phyloP scores from a whole-genome alignment of 345 rosid species.

The Alliaria petiolata region DNA sequence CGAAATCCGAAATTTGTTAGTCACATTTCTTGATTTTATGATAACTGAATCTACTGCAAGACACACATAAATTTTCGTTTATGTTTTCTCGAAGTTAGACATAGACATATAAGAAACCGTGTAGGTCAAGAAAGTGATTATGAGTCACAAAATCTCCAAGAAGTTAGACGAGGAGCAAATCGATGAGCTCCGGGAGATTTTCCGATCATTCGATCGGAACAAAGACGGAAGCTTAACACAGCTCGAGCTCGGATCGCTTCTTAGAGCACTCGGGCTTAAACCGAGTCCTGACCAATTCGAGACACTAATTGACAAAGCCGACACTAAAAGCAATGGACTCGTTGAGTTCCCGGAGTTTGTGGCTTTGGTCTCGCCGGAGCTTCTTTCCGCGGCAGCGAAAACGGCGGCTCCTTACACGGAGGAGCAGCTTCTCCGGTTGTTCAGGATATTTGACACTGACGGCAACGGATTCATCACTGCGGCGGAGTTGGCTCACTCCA shows the following conservation, averaged over 20 bases:
- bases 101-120: not conserved
- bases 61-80: not conserved
- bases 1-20: not conserved
- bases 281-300: conserved; percentile 79
- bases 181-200: conserved; percentile 71
- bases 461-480: conserved; percentile 80
- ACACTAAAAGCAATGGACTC: conserved; percentile 76
- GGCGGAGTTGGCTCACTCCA: conserved; percentile 79
- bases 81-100: not conserved
- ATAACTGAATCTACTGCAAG: not conserved
- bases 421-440: conserved; percentile 60
- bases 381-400: conserved; percentile 44
- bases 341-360: conserved; percentile 86
- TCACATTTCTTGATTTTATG: conserved; percentile 11
- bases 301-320: conserved; percentile 62
- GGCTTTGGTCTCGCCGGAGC: conserved; percentile 74
- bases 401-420: conserved; percentile 69
- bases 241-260: conserved; percentile 80
- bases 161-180: conserved; percentile 76
- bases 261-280: conserved; percentile 69
- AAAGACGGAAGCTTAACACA: conserved; percentile 87
- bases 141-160: conserved; percentile 48
- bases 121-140: conserved; percentile 20
- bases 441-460: conserved; percentile 71
- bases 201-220: conserved; percentile 82